Evolutionary conservation across 2,329 filamentous ascomycete species (phyloP).

Genomic region (Ophiostoma angusticollis): DNA sequence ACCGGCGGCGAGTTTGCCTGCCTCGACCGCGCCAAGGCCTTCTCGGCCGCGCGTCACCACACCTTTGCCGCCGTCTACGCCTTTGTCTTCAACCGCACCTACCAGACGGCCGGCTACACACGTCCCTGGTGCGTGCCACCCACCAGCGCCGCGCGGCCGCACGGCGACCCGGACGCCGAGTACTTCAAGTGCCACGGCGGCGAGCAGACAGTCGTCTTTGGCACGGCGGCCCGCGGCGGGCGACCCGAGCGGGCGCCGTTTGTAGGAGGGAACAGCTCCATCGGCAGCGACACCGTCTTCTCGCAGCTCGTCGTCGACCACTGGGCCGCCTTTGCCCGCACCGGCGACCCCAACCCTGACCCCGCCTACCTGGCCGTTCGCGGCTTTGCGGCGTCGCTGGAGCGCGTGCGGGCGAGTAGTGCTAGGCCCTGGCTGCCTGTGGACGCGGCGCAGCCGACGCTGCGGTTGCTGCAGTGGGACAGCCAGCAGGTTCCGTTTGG

Average conservation of each 20-base stretch:
- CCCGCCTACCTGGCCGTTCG: constrained; percentile 19
- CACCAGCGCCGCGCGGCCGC: constrained; percentile 17
- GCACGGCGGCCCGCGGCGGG: constrained; percentile 20
- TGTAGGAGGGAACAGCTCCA: too few species aligned
- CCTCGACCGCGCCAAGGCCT: constrained; percentile 22
- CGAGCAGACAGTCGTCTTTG: constrained; percentile 26
- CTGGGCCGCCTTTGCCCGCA: constrained; percentile 23
- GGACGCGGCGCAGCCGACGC: constrained; percentile 8
- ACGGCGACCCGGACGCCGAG: constrained; percentile 24
- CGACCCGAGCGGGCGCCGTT: constrained; percentile 24
- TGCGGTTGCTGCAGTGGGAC: constrained; percentile 20
- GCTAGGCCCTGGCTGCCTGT: constrained; percentile 20
- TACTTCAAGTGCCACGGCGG: constrained; percentile 31
- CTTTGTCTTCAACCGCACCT: constrained; percentile 29
- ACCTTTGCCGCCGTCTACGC: constrained; percentile 22
- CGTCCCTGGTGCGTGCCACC: constrained; percentile 20
- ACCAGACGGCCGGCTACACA: constrained; percentile 21
- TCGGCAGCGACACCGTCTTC: constrained; percentile 23
- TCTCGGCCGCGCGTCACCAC: constrained; percentile 21
- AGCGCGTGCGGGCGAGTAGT: constrained; percentile 16
- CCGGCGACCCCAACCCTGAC: constrained; percentile 21
- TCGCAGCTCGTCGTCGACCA: constrained; percentile 23
- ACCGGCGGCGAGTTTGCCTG: constrained; percentile 24
- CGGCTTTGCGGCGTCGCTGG: constrained; percentile 19
- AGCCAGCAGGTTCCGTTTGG: constrained; percentile 15